Evolutionary conservation across 306 rosid species (phyloP).

Genomic region (Benincasa hispida): DNA sequence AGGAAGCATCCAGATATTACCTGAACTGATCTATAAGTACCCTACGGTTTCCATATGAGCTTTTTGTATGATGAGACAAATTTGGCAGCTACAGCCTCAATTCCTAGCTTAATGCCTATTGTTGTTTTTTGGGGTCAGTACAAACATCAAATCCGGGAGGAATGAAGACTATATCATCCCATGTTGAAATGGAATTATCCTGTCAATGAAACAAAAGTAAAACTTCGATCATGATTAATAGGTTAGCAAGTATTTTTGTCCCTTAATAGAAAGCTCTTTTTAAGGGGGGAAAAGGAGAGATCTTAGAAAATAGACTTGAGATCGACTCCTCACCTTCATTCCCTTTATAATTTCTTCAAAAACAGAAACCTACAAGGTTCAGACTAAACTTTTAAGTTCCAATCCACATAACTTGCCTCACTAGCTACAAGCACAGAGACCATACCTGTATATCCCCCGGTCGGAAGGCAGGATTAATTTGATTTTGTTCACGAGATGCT

Average conservation of each 20-base stretch:
- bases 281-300: neutral
- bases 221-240: neutral
- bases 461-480: constrained; percentile 41
- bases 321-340: constrained; percentile 57
- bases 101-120: neutral
- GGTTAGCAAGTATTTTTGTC: neutral
- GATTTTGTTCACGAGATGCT: constrained; percentile 59
- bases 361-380: constrained; percentile 53
- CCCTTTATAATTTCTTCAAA: constrained; percentile 83
- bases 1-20: neutral
- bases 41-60: neutral
- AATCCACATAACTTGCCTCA: constrained; percentile 5
- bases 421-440: constrained; percentile 1
- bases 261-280: neutral
- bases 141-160: constrained; percentile 88
- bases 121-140: constrained; percentile 34
- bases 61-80: neutral
- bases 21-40: neutral
- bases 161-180: constrained; percentile 74
- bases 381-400: constrained; percentile 7
- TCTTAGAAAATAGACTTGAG: neutral
- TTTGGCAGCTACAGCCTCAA: neutral
- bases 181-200: constrained; percentile 48
- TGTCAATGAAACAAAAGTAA: constrained; percentile 17
- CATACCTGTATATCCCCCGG: constrained; percentile 77